Conservation (phyloP, 2,329 filamentous ascomycete species). For the Nothopassalora personata region DNA sequence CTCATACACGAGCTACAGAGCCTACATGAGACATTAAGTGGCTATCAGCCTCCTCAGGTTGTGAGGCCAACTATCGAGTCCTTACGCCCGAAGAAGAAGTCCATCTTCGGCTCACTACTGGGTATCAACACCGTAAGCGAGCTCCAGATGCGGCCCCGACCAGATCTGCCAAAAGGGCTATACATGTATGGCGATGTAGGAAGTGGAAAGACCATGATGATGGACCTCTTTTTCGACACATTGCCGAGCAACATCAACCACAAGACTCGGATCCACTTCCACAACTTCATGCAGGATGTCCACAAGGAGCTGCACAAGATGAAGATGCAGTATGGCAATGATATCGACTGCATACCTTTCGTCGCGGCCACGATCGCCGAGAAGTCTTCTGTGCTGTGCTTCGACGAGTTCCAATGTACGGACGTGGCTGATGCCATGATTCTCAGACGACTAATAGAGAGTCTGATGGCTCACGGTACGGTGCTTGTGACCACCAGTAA, state of each 20-base stretch:
- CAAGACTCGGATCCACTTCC: constrained; percentile 94
- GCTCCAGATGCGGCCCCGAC: constrained; percentile 51
- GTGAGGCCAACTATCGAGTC: constrained; percentile 72
- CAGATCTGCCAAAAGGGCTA: constrained; percentile 75
- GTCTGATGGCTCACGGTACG: constrained; percentile 92
- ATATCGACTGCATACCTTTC: constrained; percentile 85
- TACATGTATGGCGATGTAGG: constrained; percentile 97
- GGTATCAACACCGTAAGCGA: constrained; percentile 36
- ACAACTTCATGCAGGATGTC: constrained; percentile 99
- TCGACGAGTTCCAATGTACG: constrained; percentile 98
- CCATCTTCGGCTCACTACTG: constrained; percentile 57
- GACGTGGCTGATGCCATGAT: constrained; percentile 99
- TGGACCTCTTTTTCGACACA: constrained; percentile 97
- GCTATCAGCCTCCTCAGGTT: constrained; percentile 69
- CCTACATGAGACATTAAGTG: constrained; percentile 73
- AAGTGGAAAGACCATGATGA: constrained; percentile 98
- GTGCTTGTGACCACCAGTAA: constrained; percentile 95
- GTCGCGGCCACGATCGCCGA: constrained; percentile 92
- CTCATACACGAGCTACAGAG: constrained; percentile 87
- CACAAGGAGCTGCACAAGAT: constrained; percentile 85
- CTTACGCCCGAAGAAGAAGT: constrained; percentile 49
- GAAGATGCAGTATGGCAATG: constrained; percentile 82
- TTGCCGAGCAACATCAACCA: constrained; percentile 70
- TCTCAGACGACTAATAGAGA: constrained; percentile 75
- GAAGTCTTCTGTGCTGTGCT: constrained; percentile 80